Base-by-base conservation (phyloP, 2,329 filamentous ascomycete genomes). In the Hypoxylon sp. region DNA sequence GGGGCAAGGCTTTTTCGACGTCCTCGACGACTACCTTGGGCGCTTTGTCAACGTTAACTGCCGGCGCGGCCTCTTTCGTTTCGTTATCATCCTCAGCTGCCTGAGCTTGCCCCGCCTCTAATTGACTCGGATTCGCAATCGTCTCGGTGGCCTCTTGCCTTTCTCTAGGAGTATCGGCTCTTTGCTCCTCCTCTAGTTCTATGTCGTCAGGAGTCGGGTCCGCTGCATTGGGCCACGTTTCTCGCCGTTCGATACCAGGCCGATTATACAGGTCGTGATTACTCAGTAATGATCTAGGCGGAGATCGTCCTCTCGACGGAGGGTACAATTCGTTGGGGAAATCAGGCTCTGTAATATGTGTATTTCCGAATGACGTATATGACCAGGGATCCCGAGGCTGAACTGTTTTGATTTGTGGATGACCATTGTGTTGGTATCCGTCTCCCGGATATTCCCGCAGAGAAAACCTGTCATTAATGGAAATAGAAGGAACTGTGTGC, bases 231-330 rank as follows among this genome's bases (percentile, higher is more conserved):
- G 59, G 53, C 77, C 77, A 76, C 25, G 43, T 68, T n/a, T 60
- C 69, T 45, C 70, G 67, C 34, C 59, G 60, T 45, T 61, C 56
- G 21, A 63, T 63, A 48, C 69, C 73, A 21, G 76, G 73, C 19
- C 77, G 74, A 25, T 79, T 78, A 63, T 76, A 77, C 50, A 75
- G 74, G 50, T 80, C 83, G 57, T 78, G 76, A 65, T 84, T 80
- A 64, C 80, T 84, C 19, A 84, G 82, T 36, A 82, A 74, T 11
- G 84, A 84, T 43, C 85, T 86, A 0, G 86, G 84, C 1, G 86
- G 86, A 23, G 86, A 88, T 30, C 86, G 82, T 5, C 86, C 86
- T 48, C 86, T 80, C 10, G 79, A 80, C 5, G 84, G 82, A 69
- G 83, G 84, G 71, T 83, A 80, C 1, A 80, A 76, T 32, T 85